Percentiles rank a stretch among this genome's conserved stretches.
These are phyloP conservation scores for Boletus tomentosulus DNA, from an alignment of 768 basidiomycete species.

Conservation along the genomic window DNA sequence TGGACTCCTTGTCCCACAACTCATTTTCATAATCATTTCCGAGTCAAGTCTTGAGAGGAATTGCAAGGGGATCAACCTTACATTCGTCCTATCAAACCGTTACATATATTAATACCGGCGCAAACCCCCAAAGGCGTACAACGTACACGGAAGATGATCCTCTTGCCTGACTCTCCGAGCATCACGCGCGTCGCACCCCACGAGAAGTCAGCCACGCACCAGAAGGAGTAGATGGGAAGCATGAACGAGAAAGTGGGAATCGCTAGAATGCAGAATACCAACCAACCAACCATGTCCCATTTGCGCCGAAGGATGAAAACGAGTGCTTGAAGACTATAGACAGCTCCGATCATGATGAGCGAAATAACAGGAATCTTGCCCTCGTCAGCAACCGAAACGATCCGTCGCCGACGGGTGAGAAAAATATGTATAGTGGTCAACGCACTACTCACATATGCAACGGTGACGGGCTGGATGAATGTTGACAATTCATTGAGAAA, in stretches of 20 bases:
- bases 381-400: slow-evolving; percentile 70
- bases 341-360: slow-evolving; percentile 87
- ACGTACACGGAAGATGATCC: slow-evolving; percentile 88
- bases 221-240: slow-evolving; percentile 93
- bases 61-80: slow-evolving; percentile 89
- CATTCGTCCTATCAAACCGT: slow-evolving; percentile 75
- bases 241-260: slow-evolving; percentile 92
- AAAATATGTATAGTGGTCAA: neutral
- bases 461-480: slow-evolving; percentile 78
- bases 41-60: slow-evolving; percentile 97
- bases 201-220: slow-evolving; percentile 97
- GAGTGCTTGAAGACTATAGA: slow-evolving; percentile 91
- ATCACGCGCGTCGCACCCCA: slow-evolving; percentile 94
- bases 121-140: neutral
- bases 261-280: slow-evolving; percentile 92
- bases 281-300: slow-evolving; percentile 99
- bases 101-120: slow-evolving; percentile 9
- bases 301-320: slow-evolving; percentile 91
- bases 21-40: slow-evolving; percentile 96
- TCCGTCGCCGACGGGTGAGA: slow-evolving; percentile 39
- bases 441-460: slow-evolving; percentile 73
- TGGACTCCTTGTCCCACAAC: slow-evolving; percentile 96
- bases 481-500: slow-evolving; percentile 96
- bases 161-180: slow-evolving; percentile 92
- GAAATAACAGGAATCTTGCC: slow-evolving; percentile 75